Base-by-base conservation (phyloP, 179 eudicot genomes). In the Corrigiola litoralis region DNA sequence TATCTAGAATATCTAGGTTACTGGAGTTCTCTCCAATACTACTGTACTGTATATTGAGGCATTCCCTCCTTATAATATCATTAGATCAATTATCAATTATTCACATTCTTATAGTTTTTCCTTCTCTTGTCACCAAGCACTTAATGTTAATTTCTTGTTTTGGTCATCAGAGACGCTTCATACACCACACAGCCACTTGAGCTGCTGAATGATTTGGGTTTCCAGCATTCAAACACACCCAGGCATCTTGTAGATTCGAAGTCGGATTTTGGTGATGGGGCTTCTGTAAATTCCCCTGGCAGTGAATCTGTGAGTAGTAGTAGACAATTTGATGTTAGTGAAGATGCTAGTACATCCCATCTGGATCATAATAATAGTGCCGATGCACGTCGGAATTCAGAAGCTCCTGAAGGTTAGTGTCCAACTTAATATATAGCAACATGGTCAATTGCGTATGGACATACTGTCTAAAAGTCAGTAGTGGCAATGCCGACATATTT, bases 121-220 rank as follows among this genome's bases (percentile, higher is more conserved):
- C 17, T 44, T 54, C 48, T 57, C 31, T 25, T 51, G 21, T 32
- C 21, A 16, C 21, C 31, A 27, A 25, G 32, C 34, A 21, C n/a
- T 49, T 25, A 34, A 5, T 72, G 55, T 47, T 54, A 52, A 14
- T 41, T 48, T 33, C n/a, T 33, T 69, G 16, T 61, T 66, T 76
- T 71, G 69, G 63, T 34, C 34, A 59, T 23, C 87, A 94, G 97
- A 76, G 95, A 94, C 86, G 99, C 99, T 61, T 78, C 95, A 50
- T 90, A 90, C 68, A 74, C 95, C 36, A 94, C 99, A 49, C 99
- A 94, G 59, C 99, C 99, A 68, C 83, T 94, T 63, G 99, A 94
- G 84, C 84, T 94, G 70, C 85, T 94, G 54, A 94, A 90, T 74
- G 82, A 88, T 58, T 73, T 86, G 73, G 86, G 89, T 67, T 76